Evolutionary conservation across 2,329 filamentous ascomycete genomes (phyloP).

Genomic region (Bimuria novae-zelandiae): DNA sequence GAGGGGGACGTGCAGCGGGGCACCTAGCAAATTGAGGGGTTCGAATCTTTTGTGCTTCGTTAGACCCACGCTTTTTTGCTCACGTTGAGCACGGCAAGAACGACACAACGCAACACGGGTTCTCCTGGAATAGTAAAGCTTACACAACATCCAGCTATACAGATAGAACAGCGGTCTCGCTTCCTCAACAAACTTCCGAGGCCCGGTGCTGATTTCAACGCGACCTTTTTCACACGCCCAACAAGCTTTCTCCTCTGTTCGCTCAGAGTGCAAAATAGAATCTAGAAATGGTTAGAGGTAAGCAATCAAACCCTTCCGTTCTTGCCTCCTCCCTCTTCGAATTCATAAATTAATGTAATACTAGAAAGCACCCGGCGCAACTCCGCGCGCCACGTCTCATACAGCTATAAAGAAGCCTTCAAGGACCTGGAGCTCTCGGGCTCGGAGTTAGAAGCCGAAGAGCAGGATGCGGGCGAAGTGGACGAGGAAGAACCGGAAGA

Average conservation of each 20-base stretch:
- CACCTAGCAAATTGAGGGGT: neutral
- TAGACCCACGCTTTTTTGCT: neutral
- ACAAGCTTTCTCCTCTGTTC: no score
- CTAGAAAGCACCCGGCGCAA: no score
- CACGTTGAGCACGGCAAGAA: neutral
- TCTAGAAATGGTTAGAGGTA: constrained; percentile 20
- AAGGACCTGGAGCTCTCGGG: constrained; percentile 4
- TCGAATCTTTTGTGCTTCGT: neutral
- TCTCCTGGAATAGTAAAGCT: neutral
- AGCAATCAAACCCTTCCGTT: no score
- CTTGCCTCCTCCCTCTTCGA: no score
- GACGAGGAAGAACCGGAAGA: constrained; percentile 25
- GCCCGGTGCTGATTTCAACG: no score
- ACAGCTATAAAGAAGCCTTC: constrained; percentile 6
- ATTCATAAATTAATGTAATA: no score
- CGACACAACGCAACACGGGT: neutral
- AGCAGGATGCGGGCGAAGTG: constrained; percentile 11
- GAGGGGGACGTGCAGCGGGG: constrained; percentile 10
- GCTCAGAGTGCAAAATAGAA: neutral
- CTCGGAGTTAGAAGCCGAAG: constrained; percentile 7
- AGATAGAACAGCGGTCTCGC: no score
- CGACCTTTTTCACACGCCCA: no score
- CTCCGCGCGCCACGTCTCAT: constrained; percentile 3
- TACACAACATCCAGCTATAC: no score
- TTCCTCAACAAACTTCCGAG: no score